Base-by-base conservation (phyloP, 768 basidiomycete genomes). In the Russula emetica region DNA sequence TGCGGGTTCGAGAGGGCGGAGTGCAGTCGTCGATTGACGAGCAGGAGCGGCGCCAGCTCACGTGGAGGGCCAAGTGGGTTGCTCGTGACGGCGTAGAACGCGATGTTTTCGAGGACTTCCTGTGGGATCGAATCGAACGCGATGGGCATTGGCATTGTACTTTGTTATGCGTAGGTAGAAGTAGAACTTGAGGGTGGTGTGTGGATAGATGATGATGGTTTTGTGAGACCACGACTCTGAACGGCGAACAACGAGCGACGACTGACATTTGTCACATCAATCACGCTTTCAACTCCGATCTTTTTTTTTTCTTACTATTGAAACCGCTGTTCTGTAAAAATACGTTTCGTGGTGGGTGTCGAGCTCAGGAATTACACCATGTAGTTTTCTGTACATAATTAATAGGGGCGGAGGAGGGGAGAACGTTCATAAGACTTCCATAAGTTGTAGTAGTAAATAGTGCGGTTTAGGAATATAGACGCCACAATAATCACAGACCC, bases 61-160 rank as follows among this genome's bases (percentile, higher is more conserved):
- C 81, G 76, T 18, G 87, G 88, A 9, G 89, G 87, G 20, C 88
- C 87, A 47, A 85, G 75, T 55, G 80, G 74, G 34, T 51, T 45
- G 62, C 61, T 67, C 5, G 79, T 70, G 9, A 81, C 84, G 45
- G 83, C 74, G 68, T 84, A 85, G 71, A 81, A 85, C 1, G 89
- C 89, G 69, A 95, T 85, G 56, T 85, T 84, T 71, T 93, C 87
- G 51, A 94, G 79, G 44, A 94, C 80, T 74, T 94, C 92, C 64
- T 82, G 82, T 16, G 92, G 92, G 50, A 94, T 74, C 7, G 75
- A 74, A 59, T 78, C 75, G 60, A 90, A 64, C 73, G 11, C 72
- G 74, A 24, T 70, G 42, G 49, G 49, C 51, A 56, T 54, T 54
- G 32, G 30, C 10, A 38, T 28, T 2, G 32, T 34, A 34, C 10